phyloP scores from a whole-genome alignment of 495 filamentous ascomycete genomes.

The Aspergillus heteromorphus region DNA sequence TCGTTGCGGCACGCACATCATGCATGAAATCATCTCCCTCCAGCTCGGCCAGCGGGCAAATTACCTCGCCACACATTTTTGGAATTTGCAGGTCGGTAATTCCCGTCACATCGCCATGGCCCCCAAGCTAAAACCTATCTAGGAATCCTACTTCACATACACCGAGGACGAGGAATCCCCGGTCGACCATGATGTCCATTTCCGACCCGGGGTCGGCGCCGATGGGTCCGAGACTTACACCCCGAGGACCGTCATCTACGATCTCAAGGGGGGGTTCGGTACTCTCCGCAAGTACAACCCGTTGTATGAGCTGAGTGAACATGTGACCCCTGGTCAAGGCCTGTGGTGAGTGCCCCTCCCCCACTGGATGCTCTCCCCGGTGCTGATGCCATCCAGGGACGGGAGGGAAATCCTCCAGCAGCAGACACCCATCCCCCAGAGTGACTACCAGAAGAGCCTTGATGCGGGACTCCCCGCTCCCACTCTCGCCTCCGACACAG shows the following conservation, averaged over 20 bases:
- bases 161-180: slow-evolving; percentile 58
- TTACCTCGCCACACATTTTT: slow-evolving; percentile 95
- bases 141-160: slow-evolving; percentile 98
- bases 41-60: slow-evolving; percentile 92
- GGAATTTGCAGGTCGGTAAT: slow-evolving; percentile 84
- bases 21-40: slow-evolving; percentile 95
- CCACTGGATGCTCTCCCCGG: neutral
- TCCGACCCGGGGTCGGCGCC: slow-evolving; percentile 73
- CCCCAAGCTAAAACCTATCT: no score
- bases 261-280: slow-evolving; percentile 89
- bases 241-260: slow-evolving; percentile 87
- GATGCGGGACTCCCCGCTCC: slow-evolving; percentile 59
- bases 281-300: slow-evolving; percentile 82
- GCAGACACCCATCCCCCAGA: slow-evolving; percentile 59
- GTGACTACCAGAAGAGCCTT: slow-evolving; percentile 71
- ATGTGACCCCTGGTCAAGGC: slow-evolving; percentile 41
- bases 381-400: slow-evolving; percentile 45
- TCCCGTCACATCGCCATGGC: no score
- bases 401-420: slow-evolving; percentile 62
- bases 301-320: slow-evolving; percentile 68
- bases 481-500: slow-evolving; percentile 58
- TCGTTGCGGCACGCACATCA: slow-evolving; percentile 26
- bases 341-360: slow-evolving; percentile 50
- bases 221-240: slow-evolving; percentile 86
- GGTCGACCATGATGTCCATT: slow-evolving; percentile 89